phyloP scores from a whole-genome alignment of 208 protist genomes.

The Trichomonas gallinae region DNA sequence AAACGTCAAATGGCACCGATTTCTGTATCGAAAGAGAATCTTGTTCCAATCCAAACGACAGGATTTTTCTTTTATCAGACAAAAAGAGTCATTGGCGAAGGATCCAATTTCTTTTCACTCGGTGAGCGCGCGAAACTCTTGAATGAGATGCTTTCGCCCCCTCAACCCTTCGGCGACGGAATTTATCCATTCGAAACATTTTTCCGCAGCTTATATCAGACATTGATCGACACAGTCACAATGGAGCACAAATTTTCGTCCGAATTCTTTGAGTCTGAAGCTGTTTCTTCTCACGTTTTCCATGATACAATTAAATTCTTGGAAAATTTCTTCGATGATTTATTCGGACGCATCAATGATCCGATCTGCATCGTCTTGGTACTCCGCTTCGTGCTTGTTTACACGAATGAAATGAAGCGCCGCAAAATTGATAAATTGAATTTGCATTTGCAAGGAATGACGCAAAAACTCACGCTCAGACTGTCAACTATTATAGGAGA shows the following conservation, averaged over 20 bases:
- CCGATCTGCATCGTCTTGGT: not conserved
- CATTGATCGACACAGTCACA: not conserved
- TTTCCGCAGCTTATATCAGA: not conserved
- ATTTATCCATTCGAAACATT: not conserved
- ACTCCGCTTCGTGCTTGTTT: not conserved
- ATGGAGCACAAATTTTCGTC: not conserved
- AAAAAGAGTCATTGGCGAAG: not conserved
- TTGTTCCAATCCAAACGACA: not conserved
- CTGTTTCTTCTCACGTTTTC: not conserved
- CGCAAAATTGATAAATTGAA: not conserved
- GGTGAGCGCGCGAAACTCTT: not conserved
- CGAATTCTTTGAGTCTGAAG: not conserved
- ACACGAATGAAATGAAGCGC: not conserved
- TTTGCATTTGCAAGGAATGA: not conserved
- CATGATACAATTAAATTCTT: not conserved
- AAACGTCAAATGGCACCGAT: not conserved
- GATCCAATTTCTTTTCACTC: not conserved
- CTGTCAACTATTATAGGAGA: not conserved
- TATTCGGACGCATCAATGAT: not conserved
- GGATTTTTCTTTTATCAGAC: not conserved
- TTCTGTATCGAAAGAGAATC: not conserved
- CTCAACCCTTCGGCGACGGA: not conserved
- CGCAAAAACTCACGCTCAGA: not conserved
- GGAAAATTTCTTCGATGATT: not conserved
- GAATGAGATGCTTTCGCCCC: not conserved